Conservation (phyloP, 805 yeast genomes). For the Candida nonsorbophila region DNA sequence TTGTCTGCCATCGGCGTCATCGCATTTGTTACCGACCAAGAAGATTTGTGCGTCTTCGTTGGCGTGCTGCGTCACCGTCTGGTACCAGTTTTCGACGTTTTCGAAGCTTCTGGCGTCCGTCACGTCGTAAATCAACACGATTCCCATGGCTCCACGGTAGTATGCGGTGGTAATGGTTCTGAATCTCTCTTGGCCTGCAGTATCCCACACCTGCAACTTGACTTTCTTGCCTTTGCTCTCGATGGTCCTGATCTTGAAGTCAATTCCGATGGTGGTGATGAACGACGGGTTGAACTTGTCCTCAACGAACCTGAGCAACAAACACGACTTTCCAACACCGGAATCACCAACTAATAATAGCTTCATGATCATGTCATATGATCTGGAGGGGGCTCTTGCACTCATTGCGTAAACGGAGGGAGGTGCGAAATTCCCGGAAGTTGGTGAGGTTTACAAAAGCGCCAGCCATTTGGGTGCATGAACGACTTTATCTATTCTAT, state of each 20-base stretch:
- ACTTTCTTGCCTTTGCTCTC: conserved; percentile 90
- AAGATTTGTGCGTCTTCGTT: conserved; percentile 92
- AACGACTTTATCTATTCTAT: too few species aligned
- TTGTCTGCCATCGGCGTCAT: conserved; percentile 81
- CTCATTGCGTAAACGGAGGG: conserved; percentile 37
- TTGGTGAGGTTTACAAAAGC: too few species aligned
- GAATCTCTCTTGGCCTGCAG: conserved; percentile 96
- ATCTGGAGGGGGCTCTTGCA: conserved; percentile 60
- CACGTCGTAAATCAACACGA: conserved; percentile 77
- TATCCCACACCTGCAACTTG: conserved; percentile 95
- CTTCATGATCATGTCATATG: conserved; percentile 88
- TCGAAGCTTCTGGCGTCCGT: conserved; percentile 89
- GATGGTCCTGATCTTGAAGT: conserved; percentile 93
- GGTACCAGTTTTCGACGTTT: conserved; percentile 91
- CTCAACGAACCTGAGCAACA: conserved; percentile 86
- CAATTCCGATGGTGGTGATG: conserved; percentile 97
- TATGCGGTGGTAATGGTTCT: conserved; percentile 92
- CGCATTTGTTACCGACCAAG: conserved; percentile 94
- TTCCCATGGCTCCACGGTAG: conserved; percentile 87
- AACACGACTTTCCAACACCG: conserved; percentile 84
- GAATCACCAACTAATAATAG: conserved; percentile 91
- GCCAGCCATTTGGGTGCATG: too few species aligned
- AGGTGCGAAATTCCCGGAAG: too few species aligned
- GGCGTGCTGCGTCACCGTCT: conserved; percentile 94
- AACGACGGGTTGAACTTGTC: conserved; percentile 95